Conservation (phyloP, 225 moss, liverwort and hornwort genomes). For the Polytrichum formosum region DNA sequence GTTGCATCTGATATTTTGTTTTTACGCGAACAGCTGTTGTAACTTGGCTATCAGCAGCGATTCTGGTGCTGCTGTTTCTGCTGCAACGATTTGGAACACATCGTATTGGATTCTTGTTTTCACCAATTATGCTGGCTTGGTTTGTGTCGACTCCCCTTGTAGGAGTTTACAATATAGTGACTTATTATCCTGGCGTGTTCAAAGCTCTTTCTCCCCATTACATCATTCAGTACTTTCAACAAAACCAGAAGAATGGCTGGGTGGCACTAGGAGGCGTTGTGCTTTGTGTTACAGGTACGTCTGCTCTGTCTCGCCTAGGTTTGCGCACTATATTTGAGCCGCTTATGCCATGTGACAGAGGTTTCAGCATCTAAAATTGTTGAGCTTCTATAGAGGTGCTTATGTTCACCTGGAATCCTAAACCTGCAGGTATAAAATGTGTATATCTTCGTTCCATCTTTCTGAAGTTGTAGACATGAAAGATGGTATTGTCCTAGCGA, state of each 20-base stretch:
- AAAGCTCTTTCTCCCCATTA: constrained; percentile 40
- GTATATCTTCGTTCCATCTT: too few relatives aligned
- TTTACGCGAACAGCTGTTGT: constrained; percentile 26
- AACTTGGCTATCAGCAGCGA: constrained; percentile 22
- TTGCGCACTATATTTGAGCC: background rate
- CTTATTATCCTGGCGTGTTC: constrained; percentile 21
- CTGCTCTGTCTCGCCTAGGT: background rate
- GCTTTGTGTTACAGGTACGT: constrained; percentile 41
- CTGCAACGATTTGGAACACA: constrained; percentile 39
- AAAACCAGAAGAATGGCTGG: constrained; percentile 40
- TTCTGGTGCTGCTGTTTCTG: constrained; percentile 24
- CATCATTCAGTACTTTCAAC: constrained; percentile 27
- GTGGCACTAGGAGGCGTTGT: constrained; percentile 41
- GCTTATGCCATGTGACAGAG: too few relatives aligned
- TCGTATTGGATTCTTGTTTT: constrained; percentile 30
- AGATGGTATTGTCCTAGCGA: too few relatives aligned
- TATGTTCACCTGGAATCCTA: too few relatives aligned
- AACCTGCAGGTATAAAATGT: too few relatives aligned
- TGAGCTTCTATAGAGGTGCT: too few relatives aligned
- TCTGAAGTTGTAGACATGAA: too few relatives aligned
- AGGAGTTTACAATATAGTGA: constrained; percentile 35
- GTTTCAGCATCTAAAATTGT: too few relatives aligned
- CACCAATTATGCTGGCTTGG: constrained; percentile 46
- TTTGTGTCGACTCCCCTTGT: constrained; percentile 24
- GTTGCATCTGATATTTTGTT: too few relatives aligned